Base-by-base conservation (phyloP, 176 grass and related monocot species). In the Triticum urartu region DNA sequence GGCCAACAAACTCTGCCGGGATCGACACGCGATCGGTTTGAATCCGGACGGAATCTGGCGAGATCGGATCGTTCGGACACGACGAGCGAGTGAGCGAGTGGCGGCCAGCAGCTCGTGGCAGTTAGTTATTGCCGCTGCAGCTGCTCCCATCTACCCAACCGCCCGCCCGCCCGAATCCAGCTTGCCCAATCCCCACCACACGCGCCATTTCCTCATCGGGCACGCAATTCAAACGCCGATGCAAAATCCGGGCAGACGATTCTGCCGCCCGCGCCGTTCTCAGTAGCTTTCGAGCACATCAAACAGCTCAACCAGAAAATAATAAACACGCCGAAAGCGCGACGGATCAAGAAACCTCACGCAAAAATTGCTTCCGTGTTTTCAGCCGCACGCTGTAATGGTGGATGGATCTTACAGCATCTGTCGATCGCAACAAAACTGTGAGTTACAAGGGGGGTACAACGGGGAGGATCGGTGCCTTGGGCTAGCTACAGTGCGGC, bases 111-210 rank as follows among this genome's bases (percentile, higher is more conserved):
- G 56, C 18, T 21, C 56, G 88, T 30, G 52, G 73, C 73, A 65
- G 89, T 73, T 34, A 79, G 78, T 47, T 47, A 47, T 47, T 56
- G 88, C 84, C n/a, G 84, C n/a, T 86, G 79, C 88, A 78, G 38
- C 50, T 54, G 50, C 50, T 6, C 50, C 0, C 50, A 7, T 18
- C 50, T 18, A 54, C 50, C 50, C 50, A 18, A 15, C 14, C 13
- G 3, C 1, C 48, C 14, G 5, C 5, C 50, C 50, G 50, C 15
- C 50, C 50, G 1, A 54, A 54, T 18, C 15, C 50, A 54, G 50
- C 50, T 54, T 54, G 50, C 14, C 2, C 42, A 43, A 43, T 17
- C 50, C 50, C 15, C 50, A 18, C 2, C 50, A 54, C 50, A 54
- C 50, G 50, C 50, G 50, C 50, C 50, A 18, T 54, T 54, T 54